Evolutionary conservation across 129 eudicot genomes (phyloP), one percentile per base, ranked within the genome.

Genomic region (Centaurea solstitialis): DNA sequence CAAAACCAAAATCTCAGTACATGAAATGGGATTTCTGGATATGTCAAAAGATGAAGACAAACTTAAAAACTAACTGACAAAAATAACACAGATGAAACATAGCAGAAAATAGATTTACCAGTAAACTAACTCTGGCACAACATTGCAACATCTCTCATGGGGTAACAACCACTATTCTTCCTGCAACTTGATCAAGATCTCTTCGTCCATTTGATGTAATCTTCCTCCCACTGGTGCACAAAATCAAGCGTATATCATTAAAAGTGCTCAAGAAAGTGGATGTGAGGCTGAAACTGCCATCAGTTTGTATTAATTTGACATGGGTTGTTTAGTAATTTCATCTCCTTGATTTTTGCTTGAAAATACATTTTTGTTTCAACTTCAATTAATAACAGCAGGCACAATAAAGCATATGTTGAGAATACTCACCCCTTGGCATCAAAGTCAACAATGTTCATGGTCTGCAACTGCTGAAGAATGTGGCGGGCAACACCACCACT

Each of bases 131-230:
- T 43, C 71, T 7, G 53, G 37, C 37, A n/a, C 41, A 24, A 76
- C 68, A 68, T 68, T 35, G 17, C 28, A 24, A 76, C 12, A 57
- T 74, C 62, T 70, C 72, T 86, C 82, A 89, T 70, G 84, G 80
- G 45, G 87, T 68, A 81, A 78, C 86, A n/a, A 82, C 88, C 0
- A 80, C 87, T 66, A 88, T 82, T 64, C 85, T 85, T 82, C 91
- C 88, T 15, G 91, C 88, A 72, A 88, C 88, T 71, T 88, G 91
- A 61, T 88, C 88, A 57, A 88, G 91, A 79, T 88, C 91, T 59
- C 91, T 68, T 78, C 82, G 88, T 26, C 91, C 91, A 40, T 70
- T 85, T 21, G 85, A 81, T 71, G 88, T 85, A 78, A 88, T 88
- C 73, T 79, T 88, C 50, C 91, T 83, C 53, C 88, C 88, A 75